phyloP scores from a whole-genome alignment of 2,329 filamentous ascomycete genomes.

The Alternaria angustiovoidea region DNA sequence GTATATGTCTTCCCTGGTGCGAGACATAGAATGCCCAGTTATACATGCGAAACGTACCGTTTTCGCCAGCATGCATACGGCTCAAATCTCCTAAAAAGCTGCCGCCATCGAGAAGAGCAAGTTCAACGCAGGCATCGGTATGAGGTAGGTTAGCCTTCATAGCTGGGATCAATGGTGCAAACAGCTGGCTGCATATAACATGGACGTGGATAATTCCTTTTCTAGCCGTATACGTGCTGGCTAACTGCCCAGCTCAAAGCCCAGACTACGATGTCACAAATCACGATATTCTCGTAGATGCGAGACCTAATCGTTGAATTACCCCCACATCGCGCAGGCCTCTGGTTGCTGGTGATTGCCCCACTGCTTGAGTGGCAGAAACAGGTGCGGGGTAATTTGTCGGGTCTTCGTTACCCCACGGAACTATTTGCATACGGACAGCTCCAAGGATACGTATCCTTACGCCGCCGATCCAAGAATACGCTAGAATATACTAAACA shows the following conservation, averaged over 20 bases:
- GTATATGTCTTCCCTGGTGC: conserved; percentile 33
- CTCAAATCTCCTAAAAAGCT: conserved; percentile 42
- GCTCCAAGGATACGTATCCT: not conserved
- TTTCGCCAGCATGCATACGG: conserved; percentile 39
- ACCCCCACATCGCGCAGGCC: not conserved
- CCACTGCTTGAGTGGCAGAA: conserved; percentile 5
- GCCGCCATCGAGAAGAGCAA: conserved; percentile 44
- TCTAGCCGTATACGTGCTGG: not conserved
- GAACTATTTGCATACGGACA: not conserved
- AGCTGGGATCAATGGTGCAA: not conserved
- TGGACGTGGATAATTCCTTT: not conserved
- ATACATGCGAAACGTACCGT: conserved; percentile 45
- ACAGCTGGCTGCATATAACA: not conserved
- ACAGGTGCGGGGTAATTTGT: conserved; percentile 13
- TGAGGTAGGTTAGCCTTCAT: conserved; percentile 15
- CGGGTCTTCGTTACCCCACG: not conserved
- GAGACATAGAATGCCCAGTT: conserved; percentile 46
- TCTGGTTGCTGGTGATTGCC: conserved; percentile 5
- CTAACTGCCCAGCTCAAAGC: not conserved
- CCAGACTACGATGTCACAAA: not conserved
- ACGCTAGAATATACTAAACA: not conserved
- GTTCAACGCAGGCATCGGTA: conserved; percentile 30
- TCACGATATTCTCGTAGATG: not conserved
- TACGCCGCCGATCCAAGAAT: not conserved
- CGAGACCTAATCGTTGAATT: not conserved